Percentiles rank a stretch among this genome's conserved stretches.
Evolutionary conservation across 2,329 filamentous ascomycete genomes (phyloP).

Genomic region (Monilinia aucupariae): DNA sequence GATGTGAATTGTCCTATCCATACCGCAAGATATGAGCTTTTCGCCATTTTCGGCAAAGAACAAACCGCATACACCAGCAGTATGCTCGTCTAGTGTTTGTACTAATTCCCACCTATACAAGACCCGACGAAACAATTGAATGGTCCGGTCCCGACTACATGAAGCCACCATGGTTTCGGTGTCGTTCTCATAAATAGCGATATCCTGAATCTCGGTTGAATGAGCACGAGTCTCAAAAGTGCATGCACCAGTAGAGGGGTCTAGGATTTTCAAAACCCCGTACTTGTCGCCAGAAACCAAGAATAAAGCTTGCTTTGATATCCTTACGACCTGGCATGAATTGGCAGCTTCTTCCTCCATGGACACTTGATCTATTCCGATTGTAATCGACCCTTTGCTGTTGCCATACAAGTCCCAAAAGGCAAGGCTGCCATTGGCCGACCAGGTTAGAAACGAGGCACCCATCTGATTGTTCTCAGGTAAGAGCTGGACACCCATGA

Average conservation of each 20-base stretch:
- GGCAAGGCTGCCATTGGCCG: constrained; percentile 69
- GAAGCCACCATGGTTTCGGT: constrained; percentile 67
- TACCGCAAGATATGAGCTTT: constrained; percentile 74
- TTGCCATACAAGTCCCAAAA: constrained; percentile 76
- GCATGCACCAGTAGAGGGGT: constrained; percentile 54
- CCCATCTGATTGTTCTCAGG: constrained; percentile 52
- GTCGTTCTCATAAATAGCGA: constrained; percentile 63
- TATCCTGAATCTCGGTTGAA: constrained; percentile 74
- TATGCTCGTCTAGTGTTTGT: constrained; percentile 89
- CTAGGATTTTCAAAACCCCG: constrained; percentile 70
- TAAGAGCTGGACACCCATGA: constrained; percentile 69
- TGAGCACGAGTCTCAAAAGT: constrained; percentile 78
- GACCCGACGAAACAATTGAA: constrained; percentile 71
- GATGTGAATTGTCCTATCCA: constrained; percentile 81
- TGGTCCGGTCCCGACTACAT: constrained; percentile 82
- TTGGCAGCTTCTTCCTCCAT: constrained; percentile 49
- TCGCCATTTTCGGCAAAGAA: constrained; percentile 65
- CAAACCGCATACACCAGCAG: constrained; percentile 74
- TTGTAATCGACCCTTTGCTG: constrained; percentile 56
- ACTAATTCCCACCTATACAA: constrained; percentile 65
- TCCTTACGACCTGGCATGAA: constrained; percentile 54
- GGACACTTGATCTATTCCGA: constrained; percentile 62
- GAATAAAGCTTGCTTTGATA: constrained; percentile 56
- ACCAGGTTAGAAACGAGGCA: constrained; percentile 85
- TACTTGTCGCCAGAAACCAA: constrained; percentile 82